Conservation (phyloP, 192 early-diverging fungal species). For the Rhizophagus prolifer region DNA sequence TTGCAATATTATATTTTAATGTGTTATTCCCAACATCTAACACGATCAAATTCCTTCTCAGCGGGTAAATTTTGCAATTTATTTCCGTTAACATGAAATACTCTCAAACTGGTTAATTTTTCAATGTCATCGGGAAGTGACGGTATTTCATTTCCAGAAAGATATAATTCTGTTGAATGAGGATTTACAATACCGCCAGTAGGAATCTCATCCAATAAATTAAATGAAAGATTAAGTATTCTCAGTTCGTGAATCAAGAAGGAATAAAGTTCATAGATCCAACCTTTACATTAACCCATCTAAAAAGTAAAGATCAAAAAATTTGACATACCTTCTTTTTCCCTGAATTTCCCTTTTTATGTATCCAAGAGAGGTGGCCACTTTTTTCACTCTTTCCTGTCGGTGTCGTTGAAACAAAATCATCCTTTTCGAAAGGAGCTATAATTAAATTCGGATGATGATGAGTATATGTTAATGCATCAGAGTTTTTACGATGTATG, state of each 20-base stretch:
- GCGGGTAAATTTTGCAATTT: slow-evolving; percentile 87
- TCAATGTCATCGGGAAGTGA: slow-evolving; percentile 85
- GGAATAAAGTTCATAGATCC: not conserved
- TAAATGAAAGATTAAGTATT: slow-evolving; percentile 77
- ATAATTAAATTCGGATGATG: not conserved
- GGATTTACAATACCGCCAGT: slow-evolving; percentile 69
- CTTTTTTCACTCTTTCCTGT: not conserved
- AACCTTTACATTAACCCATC: not conserved
- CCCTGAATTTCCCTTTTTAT: not conserved
- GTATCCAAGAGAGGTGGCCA: not conserved
- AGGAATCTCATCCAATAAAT: slow-evolving; percentile 82
- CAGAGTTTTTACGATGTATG: slow-evolving; percentile 21
- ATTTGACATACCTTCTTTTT: slow-evolving; percentile 12
- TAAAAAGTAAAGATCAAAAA: not conserved
- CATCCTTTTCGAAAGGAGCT: slow-evolving; percentile 14
- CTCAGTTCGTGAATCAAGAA: slow-evolving; percentile 59
- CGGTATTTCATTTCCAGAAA: slow-evolving; percentile 82
- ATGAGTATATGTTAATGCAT: not conserved
- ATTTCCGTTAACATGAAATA: slow-evolving; percentile 89
- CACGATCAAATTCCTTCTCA: slow-evolving; percentile 69
- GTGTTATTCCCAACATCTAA: slow-evolving; percentile 86
- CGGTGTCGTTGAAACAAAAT: not conserved
- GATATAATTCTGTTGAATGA: slow-evolving; percentile 74
- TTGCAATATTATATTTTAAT: slow-evolving; percentile 90
- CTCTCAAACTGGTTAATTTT: slow-evolving; percentile 60